Conservation (phyloP, 2,329 filamentous ascomycete species). For the Beauveria sp. region DNA sequence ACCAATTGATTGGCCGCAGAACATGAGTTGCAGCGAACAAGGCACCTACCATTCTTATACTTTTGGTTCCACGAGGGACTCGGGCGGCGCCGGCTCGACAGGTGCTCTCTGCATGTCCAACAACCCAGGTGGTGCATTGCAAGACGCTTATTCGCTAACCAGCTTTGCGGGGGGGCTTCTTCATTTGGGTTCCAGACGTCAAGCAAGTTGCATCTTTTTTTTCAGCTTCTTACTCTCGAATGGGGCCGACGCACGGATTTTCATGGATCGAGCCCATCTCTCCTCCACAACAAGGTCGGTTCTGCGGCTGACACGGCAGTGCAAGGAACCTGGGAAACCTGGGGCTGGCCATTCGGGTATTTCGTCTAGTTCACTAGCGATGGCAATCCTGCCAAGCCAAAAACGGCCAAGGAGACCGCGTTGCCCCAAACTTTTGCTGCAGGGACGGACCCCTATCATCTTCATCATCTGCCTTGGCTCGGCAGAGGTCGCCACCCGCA, state of each 20-base stretch:
- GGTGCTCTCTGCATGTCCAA: not conserved
- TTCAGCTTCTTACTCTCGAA: slow-evolving; percentile 8
- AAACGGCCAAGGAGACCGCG: slow-evolving; percentile 2
- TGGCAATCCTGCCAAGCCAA: not conserved
- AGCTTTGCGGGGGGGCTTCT: not conserved
- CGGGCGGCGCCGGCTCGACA: not conserved
- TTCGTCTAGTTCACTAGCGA: not conserved
- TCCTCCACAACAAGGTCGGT: not conserved
- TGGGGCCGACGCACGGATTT: not conserved
- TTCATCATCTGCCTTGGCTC: not conserved
- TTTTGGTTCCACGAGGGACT: not conserved
- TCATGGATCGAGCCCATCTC: too few relatives aligned
- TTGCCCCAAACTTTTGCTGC: not conserved
- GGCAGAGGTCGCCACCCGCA: not conserved
- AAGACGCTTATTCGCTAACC: not conserved
- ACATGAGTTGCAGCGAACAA: not conserved
- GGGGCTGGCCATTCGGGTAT: too few relatives aligned
- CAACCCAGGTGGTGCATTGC: not conserved
- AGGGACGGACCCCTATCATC: not conserved
- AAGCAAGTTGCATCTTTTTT: not conserved
- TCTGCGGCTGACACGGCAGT: slow-evolving; percentile 3
- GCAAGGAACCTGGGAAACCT: not conserved
- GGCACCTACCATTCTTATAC: not conserved
- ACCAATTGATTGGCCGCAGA: not conserved
- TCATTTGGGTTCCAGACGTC: not conserved